phyloP scores from a whole-genome alignment of 495 filamentous ascomycete species.

The Penicillium canariense region DNA sequence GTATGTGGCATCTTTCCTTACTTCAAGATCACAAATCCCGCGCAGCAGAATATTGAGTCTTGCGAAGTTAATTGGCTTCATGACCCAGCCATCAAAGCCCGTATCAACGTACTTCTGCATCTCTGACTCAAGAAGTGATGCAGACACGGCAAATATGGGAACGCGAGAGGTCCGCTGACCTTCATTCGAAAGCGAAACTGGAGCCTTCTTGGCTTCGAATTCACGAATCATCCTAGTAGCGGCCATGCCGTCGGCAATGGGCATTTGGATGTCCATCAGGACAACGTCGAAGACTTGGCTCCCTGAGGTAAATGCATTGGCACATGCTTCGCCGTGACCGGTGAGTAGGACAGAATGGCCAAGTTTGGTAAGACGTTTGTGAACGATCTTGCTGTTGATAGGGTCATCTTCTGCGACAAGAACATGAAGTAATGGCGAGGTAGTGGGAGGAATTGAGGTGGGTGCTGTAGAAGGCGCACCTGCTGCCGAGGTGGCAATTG shows the following conservation, averaged over 20 bases:
- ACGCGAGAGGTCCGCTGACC: constrained; percentile 47
- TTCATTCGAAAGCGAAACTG: constrained; percentile 50
- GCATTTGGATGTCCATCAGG: constrained; percentile 99
- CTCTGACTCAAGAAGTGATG: constrained; percentile 73
- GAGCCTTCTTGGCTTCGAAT: constrained; percentile 57
- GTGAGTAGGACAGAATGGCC: constrained; percentile 73
- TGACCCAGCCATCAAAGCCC: constrained; percentile 91
- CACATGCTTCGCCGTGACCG: constrained; percentile 86
- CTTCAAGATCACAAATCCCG: constrained; percentile 51
- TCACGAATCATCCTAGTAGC: constrained; percentile 80
- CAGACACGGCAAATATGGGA: constrained; percentile 89
- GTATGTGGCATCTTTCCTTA: constrained; percentile 53
- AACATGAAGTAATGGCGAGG: constrained; percentile 49
- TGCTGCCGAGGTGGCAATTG: constrained; percentile 5
- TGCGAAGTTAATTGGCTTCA: constrained; percentile 73
- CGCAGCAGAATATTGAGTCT: constrained; percentile 57
- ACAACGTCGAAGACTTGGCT: constrained; percentile 71
- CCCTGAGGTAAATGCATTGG: constrained; percentile 60
- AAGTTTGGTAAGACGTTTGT: constrained; percentile 77
- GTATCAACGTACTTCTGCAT: constrained; percentile 68
- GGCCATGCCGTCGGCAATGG: constrained; percentile 84
- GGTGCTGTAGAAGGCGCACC: constrained; percentile 8
- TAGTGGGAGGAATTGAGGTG: constrained; percentile 14
- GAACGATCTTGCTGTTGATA: constrained; percentile 83
- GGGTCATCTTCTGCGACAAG: constrained; percentile 93